Evolutionary conservation across 140 eudicot genomes (phyloP), one percentile per base, ranked within the genome.

Genomic region (Stevia rebaudiana): DNA sequence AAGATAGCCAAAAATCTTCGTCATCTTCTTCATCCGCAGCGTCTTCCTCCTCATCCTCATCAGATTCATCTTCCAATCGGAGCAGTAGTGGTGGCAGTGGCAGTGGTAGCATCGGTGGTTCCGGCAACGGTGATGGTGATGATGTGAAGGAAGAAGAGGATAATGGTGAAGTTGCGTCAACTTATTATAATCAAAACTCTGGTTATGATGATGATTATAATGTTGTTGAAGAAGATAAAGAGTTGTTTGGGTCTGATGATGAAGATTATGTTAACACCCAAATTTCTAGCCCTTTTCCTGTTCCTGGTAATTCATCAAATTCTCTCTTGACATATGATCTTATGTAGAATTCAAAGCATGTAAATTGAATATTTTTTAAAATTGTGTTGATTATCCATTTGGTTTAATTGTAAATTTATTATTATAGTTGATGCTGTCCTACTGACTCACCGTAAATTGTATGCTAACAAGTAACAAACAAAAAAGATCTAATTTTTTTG

Each of bases 161-260:
- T 31, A 56, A 56, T 56, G 63, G 44, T 31, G 63, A 56, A 56
- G 63, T 56, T 31, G 17, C 24, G 41, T 56, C 63, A 31, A 30
- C 25, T 56, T 54, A 25, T 54, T 11, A 52, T 52, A 5, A 52
- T 52, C 4, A 24, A 6, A 13, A 5, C 39, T 52, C 42, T 64
- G 64, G 36, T 62, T 62, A 43, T 19, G 75, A 72, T 58, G 55
- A 78, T 57, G 63, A 48, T 48, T 48, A 76, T 49, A 74, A 74
- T 43, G 74, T 48, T 31, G 89, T 68, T 44, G 86, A 79, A 40
- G 89, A 79, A 10, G 89, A 65, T 62, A 88, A 84, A 72, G 99
- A 94, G 76, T 84, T 94, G 75, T 94, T 94, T 81, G 99, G 94
- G 39, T 78, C 94, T 74, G 97, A 88, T 76, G 88, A 94, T 78